These are phyloP conservation scores for Amaranthus hypochondriacus DNA, from an alignment of 148 eudicot genomes.

Conservation along the genomic window DNA sequence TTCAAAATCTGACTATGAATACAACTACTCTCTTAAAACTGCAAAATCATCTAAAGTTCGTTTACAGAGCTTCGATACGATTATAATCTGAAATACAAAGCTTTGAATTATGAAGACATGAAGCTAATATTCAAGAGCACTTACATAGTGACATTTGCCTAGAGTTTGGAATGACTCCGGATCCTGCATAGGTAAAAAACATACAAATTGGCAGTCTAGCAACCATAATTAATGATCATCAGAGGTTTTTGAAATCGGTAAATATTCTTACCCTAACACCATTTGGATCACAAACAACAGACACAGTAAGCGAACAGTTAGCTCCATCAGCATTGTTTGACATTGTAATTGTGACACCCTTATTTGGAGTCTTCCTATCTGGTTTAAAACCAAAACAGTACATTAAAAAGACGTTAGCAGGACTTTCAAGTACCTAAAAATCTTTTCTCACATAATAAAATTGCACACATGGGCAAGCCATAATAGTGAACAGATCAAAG, in stretches of 20 bases:
- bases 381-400: slow-evolving; percentile 20
- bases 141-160: slow-evolving; percentile 75
- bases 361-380: slow-evolving; percentile 65
- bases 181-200: slow-evolving; percentile 45
- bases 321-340: slow-evolving; percentile 28
- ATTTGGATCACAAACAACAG: slow-evolving; percentile 61
- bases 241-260: background rate
- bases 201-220: slow-evolving; percentile 11
- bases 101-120: background rate
- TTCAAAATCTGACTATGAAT: background rate
- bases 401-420: background rate
- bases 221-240: slow-evolving; percentile 13
- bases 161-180: slow-evolving; percentile 46
- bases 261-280: slow-evolving; percentile 47
- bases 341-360: slow-evolving; percentile 63
- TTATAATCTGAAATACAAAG: background rate
- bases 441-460: background rate
- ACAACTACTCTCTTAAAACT: background rate
- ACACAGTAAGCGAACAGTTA: slow-evolving; percentile 82
- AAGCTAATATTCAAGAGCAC: slow-evolving; percentile 22
- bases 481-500: background rate
- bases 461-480: background rate
- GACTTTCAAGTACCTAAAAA: background rate
- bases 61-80: background rate
- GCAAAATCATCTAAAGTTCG: background rate